Evolutionary conservation across 345 rosid species (phyloP).

Genomic region (Boechera stricta): DNA sequence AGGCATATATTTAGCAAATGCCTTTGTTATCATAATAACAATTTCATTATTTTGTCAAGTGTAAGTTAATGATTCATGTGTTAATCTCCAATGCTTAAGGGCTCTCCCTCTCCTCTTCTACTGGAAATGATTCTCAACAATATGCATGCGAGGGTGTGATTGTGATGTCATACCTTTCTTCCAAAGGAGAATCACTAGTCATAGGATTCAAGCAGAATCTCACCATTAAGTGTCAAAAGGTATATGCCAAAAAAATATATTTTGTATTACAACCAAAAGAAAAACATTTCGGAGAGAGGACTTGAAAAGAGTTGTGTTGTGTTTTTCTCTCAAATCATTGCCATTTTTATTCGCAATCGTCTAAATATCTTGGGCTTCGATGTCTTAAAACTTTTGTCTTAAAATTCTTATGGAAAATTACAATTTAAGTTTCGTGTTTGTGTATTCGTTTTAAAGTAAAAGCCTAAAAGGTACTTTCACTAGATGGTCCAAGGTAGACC

Average conservation of each 20-base stretch:
- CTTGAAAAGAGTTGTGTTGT: constrained; percentile 1
- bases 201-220: constrained; percentile 31
- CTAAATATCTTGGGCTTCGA: constrained; percentile 20
- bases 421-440: not conserved
- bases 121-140: not conserved
- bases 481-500: constrained; percentile 36
- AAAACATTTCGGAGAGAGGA: constrained; percentile 3
- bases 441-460: not conserved
- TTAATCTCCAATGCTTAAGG: not conserved
- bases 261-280: not conserved
- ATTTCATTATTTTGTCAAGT: constrained; percentile 4
- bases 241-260: constrained; percentile 20
- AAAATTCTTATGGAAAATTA: not conserved
- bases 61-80: constrained; percentile 23
- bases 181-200: constrained; percentile 6
- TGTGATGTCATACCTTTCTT: not conserved
- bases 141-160: not conserved
- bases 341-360: constrained; percentile 7
- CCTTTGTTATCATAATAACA: constrained; percentile 33
- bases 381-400: constrained; percentile 18
- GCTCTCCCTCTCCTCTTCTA: not conserved
- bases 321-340: constrained; percentile 19
- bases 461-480: not conserved
- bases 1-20: constrained; percentile 43
- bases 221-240: constrained; percentile 32